Conservation (phyloP, 768 basidiomycete genomes). For the Pluteus cervinus region DNA sequence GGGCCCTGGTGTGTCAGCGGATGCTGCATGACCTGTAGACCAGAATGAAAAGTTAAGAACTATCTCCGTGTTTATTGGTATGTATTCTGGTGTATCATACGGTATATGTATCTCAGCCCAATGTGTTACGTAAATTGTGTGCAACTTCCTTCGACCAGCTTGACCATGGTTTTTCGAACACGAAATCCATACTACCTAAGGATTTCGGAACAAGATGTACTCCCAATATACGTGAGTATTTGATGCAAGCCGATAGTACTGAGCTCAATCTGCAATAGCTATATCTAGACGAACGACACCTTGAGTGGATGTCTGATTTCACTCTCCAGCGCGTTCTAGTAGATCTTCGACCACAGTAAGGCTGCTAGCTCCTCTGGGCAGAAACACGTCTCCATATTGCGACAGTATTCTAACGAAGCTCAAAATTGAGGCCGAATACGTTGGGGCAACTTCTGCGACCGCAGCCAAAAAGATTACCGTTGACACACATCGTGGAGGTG, state of each 20-base stretch:
- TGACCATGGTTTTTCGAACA: conserved; percentile 57
- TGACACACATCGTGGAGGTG: conserved; percentile 83
- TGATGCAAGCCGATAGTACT: conserved; percentile 2
- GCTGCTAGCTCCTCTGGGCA: not conserved
- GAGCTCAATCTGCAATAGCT: conserved; percentile 33
- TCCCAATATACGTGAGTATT: conserved; percentile 71
- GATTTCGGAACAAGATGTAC: conserved; percentile 60
- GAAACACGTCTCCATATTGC: not conserved
- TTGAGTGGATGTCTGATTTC: conserved; percentile 86
- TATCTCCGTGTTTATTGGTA: too few relatives aligned
- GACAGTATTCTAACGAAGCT: conserved; percentile 62
- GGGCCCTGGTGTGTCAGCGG: conserved; percentile 46
- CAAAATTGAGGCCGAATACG: conserved; percentile 47
- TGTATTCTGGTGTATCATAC: too few relatives aligned
- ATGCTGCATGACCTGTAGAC: too few relatives aligned
- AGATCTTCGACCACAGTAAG: conserved; percentile 68
- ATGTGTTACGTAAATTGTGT: not conserved
- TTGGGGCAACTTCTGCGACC: conserved; percentile 28
- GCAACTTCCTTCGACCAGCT: not conserved
- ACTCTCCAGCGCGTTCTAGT: conserved; percentile 76
- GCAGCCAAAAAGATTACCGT: conserved; percentile 60
- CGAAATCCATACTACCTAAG: conserved; percentile 82
- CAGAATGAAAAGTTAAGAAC: too few relatives aligned
- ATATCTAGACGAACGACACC: conserved; percentile 84
- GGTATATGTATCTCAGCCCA: too few relatives aligned